Conservation (phyloP, 2,329 filamentous ascomycete species). For the Cordyceps cicadae region DNA sequence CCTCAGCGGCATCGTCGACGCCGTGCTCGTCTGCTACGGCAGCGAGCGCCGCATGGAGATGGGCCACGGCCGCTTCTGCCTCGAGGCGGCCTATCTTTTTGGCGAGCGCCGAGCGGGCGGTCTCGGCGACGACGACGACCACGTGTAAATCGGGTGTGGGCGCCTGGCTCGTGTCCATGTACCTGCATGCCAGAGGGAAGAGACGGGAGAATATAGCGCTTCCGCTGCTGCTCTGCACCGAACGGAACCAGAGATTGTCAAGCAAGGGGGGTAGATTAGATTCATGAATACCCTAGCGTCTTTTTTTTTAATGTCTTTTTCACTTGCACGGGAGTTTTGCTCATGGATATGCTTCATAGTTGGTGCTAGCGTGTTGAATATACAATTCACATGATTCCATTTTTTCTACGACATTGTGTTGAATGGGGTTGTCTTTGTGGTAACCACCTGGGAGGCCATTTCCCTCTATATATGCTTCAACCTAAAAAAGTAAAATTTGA, state of each 20-base stretch:
- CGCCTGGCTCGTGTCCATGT: background rate
- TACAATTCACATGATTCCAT: too few relatives aligned
- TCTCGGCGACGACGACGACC: conserved; percentile 18
- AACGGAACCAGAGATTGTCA: background rate
- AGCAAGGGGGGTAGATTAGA: background rate
- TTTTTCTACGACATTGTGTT: too few relatives aligned
- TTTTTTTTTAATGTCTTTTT: background rate
- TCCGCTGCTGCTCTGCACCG: background rate
- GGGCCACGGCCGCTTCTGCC: conserved; percentile 70
- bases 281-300: background rate
- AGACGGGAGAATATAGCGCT: background rate
- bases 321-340: too few relatives aligned
- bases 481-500: too few relatives aligned
- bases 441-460: too few relatives aligned
- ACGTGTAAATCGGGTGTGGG: background rate
- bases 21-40: conserved; percentile 86
- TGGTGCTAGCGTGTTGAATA: too few relatives aligned
- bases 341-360: too few relatives aligned
- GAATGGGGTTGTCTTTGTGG: too few relatives aligned
- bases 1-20: conserved; percentile 78
- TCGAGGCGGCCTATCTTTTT: conserved; percentile 85
- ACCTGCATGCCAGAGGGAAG: background rate
- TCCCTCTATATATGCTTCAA: too few relatives aligned
- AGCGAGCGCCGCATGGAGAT: conserved; percentile 69
- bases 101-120: conserved; percentile 46